Evolutionary conservation across 352 stramenopile genomes (phyloP), one percentile per base, ranked within the genome.

Genomic region (Pythium apleroticum): DNA sequence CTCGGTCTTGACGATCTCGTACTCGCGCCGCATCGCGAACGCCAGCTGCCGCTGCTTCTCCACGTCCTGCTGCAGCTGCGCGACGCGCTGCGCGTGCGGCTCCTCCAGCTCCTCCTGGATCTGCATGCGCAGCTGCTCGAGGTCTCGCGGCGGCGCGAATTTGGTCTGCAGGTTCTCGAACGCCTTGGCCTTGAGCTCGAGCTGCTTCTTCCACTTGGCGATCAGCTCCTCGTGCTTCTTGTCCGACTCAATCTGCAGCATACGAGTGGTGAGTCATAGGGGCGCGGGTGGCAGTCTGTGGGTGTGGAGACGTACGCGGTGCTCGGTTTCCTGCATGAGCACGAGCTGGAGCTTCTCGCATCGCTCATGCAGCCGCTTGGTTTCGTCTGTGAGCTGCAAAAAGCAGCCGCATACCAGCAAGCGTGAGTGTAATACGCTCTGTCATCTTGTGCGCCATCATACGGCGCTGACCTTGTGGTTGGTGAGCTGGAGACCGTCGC

Each of bases 101-200:
- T 80, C 80, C 39, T 96, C 86, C 30, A 95, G 67, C 58, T 96
- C 84, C 28, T 91, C 81, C 54, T 95, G 86, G 53, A 95, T 93
- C 60, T 90, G 86, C 31, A 91, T 80, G 4, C 85, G 77, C 15
- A 95, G 70, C 70, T 94, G 81, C 48, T 95, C 84, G 25, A 96
- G 71, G 61, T 95, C 88, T 28, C 82, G 81, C 9, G 84, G 88
- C 20, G 85, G 85, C 14, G 88, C 86, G 15, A 95, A 87, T 58
- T 91, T 90, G 59, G 88, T 86, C 69, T 96, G 86, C 52, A 96
- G 68, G 33, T 71, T 81, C 57, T 93, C 88, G 41, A 96, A 95
- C 30, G 86, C 88, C 20, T 77, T 74, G 9, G 80, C 81, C 65
- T 96, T 96, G 56, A 78, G 58, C 62, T 96, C 88, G 27, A 95